Conservation (phyloP, 1,284 basidiomycete genomes). For the Ustilago tritici region DNA sequence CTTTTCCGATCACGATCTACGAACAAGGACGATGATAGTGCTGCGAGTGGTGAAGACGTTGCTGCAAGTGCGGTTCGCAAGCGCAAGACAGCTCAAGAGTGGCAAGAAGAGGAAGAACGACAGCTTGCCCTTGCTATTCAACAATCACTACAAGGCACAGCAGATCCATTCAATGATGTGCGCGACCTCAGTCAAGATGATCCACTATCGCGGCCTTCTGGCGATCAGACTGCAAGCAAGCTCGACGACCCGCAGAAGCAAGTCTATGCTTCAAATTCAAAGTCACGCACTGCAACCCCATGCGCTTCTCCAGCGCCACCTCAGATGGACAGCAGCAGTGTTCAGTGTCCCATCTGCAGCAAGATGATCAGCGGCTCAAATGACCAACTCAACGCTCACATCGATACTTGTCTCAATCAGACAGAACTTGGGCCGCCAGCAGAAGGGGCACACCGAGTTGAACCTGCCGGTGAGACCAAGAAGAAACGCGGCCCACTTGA, state of each 20-base stretch:
- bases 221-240: background rate
- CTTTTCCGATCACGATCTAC: slow-evolving; percentile 25
- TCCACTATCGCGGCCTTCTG: background rate
- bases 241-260: background rate
- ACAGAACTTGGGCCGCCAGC: background rate
- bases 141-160: slow-evolving; percentile 32
- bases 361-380: slow-evolving; percentile 30
- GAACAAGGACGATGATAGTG: background rate
- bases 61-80: background rate
- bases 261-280: background rate
- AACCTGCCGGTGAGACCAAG: background rate
- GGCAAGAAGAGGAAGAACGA: slow-evolving; percentile 44
- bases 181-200: slow-evolving; percentile 41
- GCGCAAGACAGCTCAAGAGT: slow-evolving; percentile 30
- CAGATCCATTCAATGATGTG: slow-evolving; percentile 30
- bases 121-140: slow-evolving; percentile 51
- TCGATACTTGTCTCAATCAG: slow-evolving; percentile 49
- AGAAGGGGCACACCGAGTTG: background rate
- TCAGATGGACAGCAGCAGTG: background rate
- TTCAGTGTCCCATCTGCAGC: slow-evolving; percentile 45
- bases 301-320: background rate
- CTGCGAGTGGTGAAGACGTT: background rate
- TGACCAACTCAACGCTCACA: slow-evolving; percentile 50
- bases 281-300: background rate
- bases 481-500: slow-evolving; percentile 42